phyloP scores from a whole-genome alignment of 345 rosid species.

The Salix koriyanagi region DNA sequence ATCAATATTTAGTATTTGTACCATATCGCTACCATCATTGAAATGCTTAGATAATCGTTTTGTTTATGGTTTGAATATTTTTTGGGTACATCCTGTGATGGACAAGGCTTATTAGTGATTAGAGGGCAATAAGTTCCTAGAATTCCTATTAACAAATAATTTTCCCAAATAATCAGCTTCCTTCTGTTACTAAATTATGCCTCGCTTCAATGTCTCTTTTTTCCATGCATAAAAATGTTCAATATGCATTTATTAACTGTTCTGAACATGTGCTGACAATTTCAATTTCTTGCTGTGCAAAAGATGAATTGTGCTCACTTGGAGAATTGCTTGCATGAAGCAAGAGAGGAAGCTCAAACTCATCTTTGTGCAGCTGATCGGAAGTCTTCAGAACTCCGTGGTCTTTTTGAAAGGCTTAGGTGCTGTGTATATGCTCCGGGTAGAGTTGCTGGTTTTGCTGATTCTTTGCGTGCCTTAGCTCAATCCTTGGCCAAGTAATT shows the following conservation, averaged over 20 bases:
- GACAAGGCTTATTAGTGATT: neutral
- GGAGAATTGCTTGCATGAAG: slow-evolving; percentile 97
- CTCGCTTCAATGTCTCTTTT: neutral
- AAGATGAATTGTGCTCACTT: slow-evolving; percentile 98
- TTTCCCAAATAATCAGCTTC: neutral
- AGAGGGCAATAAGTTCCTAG: neutral
- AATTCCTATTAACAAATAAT: neutral
- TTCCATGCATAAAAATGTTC: neutral
- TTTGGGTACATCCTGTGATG: neutral
- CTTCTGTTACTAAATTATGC: neutral
- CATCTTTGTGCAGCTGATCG: slow-evolving; percentile 90
- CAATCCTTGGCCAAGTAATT: slow-evolving; percentile 86
- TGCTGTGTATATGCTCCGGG: slow-evolving; percentile 58
- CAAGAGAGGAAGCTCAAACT: slow-evolving; percentile 97
- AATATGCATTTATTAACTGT: neutral
- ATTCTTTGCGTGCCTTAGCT: slow-evolving; percentile 69
- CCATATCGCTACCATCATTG: neutral
- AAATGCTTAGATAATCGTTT: neutral
- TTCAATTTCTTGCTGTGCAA: neutral
- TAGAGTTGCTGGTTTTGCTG: slow-evolving; percentile 70
- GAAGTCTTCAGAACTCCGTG: slow-evolving; percentile 77
- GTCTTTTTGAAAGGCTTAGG: slow-evolving; percentile 78
- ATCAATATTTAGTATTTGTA: neutral
- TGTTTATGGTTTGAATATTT: neutral
- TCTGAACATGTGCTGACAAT: neutral